Percentiles rank a stretch among this genome's conserved stretches.
Conservation (phyloP, 352 stramenopile species). For the Phytophthora podocarpi region DNA sequence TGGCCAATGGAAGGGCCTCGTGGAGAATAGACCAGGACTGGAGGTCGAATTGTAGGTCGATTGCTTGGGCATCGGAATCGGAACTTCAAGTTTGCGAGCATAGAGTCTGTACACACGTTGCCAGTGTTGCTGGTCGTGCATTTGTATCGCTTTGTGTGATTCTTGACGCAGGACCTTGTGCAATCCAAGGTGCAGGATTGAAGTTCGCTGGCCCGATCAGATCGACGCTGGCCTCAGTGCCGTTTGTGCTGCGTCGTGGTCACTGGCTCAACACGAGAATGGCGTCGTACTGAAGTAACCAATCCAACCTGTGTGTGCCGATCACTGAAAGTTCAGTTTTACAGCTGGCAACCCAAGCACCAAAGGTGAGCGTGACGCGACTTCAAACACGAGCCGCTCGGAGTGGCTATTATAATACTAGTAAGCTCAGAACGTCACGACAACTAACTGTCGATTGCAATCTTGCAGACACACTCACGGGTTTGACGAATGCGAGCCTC, state of each 20-base stretch:
- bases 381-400: too few relatives aligned
- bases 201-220: constrained; percentile 22
- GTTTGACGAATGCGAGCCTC: too few relatives aligned
- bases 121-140: constrained; percentile 20
- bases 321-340: constrained; percentile 1
- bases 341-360: not conserved
- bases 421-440: too few relatives aligned
- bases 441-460: too few relatives aligned
- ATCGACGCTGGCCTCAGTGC: not conserved
- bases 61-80: too few relatives aligned
- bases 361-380: not conserved
- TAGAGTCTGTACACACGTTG: constrained; percentile 7
- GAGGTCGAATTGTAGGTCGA: too few relatives aligned
- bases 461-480: too few relatives aligned
- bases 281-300: too few relatives aligned
- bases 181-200: constrained; percentile 20
- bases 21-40: constrained; percentile 4
- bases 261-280: too few relatives aligned
- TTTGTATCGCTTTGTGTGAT: not conserved
- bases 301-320: too few relatives aligned
- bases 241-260: not conserved
- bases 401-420: too few relatives aligned
- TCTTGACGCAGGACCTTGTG: constrained; percentile 6
- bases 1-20: constrained; percentile 2
- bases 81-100: constrained; percentile 23